Evolutionary conservation across 1,284 basidiomycete genomes (phyloP), one percentile per base, ranked within the genome.

Genomic region (Leccinum fuscescens): DNA sequence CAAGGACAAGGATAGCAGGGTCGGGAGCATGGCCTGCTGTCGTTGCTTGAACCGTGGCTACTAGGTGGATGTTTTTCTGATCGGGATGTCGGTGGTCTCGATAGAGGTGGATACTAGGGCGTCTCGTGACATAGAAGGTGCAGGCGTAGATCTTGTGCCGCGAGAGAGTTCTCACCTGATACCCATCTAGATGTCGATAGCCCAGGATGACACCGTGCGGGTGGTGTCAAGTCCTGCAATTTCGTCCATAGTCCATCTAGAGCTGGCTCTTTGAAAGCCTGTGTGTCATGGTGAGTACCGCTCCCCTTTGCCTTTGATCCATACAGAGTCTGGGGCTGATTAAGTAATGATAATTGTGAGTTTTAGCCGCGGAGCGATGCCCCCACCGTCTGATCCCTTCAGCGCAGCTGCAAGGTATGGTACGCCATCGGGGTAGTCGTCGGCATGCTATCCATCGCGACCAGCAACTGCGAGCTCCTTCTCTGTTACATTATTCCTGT

Each of bases 381-480:
- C 7, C 7, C 15, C 37, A 39, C 8, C 15, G 1, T n/a, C 37
- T 39, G 15, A 39, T 39, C 15, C 37, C 7, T n/a, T n/a, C 15
- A 9, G 12, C 5, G 15, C 33, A 79, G 79, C 37, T 80, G 79
- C 59, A 68, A 67, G 59, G 60, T 33, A 39, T 79, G 75, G 75
- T 74, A 76, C 59, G 62, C 70, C 44, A 56, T 72, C 27, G 66
- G 66, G 1, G 66, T 75, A 12, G 66, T 67, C 22, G 22, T 22
- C 22, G 22, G 22, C 22, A 68, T 75, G 56, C 31, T 75, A 14
- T 76, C 78, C 29, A 70, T 79, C 20, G 74, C 71, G 7, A 72
- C 68, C 29, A 74, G 74, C 35, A 77, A 79, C 56, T 79, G 80
- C 80, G 55, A 62, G 79, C 4, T 5, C 12, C 22, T 4, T 7